These are phyloP conservation scores for Arabis alpina DNA, from an alignment of 345 rosid species.

Conservation along the genomic window DNA sequence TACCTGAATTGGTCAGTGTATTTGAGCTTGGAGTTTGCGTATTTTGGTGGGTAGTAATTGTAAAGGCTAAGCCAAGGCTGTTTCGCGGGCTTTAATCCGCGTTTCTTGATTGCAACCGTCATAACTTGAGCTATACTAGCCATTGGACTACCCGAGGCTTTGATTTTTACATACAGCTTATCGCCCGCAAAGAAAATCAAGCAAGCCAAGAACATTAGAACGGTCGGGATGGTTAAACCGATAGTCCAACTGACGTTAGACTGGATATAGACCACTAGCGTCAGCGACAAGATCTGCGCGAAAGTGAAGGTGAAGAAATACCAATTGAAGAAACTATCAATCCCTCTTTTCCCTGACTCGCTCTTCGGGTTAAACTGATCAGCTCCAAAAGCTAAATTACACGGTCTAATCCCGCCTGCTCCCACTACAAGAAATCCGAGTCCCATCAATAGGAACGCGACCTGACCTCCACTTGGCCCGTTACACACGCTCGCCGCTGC, in stretches of 20 bases:
- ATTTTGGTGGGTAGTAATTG: slow-evolving; percentile 43
- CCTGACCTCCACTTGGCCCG: slow-evolving; percentile 64
- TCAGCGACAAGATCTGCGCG: slow-evolving; percentile 70
- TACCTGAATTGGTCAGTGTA: slow-evolving; percentile 46
- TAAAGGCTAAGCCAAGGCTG: slow-evolving; percentile 48
- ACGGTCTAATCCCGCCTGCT: slow-evolving; percentile 82
- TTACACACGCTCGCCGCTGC: slow-evolving; percentile 39
- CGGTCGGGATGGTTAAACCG: slow-evolving; percentile 70
- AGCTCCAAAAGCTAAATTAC: slow-evolving; percentile 78
- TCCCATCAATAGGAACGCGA: slow-evolving; percentile 58
- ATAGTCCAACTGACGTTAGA: slow-evolving; percentile 78
- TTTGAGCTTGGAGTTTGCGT: slow-evolving; percentile 43
- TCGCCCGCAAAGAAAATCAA: slow-evolving; percentile 61
- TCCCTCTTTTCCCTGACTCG: slow-evolving; percentile 70
- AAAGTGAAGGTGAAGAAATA: slow-evolving; percentile 80
- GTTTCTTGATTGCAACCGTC: slow-evolving; percentile 59
- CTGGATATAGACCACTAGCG: slow-evolving; percentile 71
- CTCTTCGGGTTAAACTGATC: slow-evolving; percentile 78
- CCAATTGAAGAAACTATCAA: slow-evolving; percentile 86
- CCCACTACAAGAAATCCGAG: slow-evolving; percentile 64
- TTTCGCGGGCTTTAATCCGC: slow-evolving; percentile 48
- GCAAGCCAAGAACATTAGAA: slow-evolving; percentile 65
- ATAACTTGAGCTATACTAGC: slow-evolving; percentile 64
- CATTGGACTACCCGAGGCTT: slow-evolving; percentile 77
- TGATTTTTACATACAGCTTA: slow-evolving; percentile 66